phyloP scores from a whole-genome alignment of 768 basidiomycete genomes.

The Mrakia frigida region DNA sequence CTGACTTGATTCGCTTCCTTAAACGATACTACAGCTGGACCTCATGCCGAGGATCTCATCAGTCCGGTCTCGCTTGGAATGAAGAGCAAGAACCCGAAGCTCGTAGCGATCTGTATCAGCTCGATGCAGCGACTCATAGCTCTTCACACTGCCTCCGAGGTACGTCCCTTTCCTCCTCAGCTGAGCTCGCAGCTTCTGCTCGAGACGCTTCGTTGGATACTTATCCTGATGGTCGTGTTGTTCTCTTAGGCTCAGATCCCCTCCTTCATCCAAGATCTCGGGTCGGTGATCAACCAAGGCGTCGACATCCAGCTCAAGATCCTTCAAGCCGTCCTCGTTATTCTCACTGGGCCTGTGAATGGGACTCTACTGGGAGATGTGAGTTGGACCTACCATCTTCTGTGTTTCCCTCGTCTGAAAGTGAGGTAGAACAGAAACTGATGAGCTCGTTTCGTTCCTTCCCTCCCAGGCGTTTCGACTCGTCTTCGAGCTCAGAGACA shows the following conservation, averaged over 20 bases:
- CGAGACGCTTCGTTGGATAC: conserved; percentile 10
- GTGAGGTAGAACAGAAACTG: neutral
- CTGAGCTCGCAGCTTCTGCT: neutral
- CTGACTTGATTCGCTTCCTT: neutral
- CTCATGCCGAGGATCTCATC: conserved; percentile 61
- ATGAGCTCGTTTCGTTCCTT: neutral
- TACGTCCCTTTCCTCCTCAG: conserved; percentile 31
- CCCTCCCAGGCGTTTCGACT: conserved; percentile 68
- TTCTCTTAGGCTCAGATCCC: conserved; percentile 63
- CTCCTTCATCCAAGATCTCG: conserved; percentile 74
- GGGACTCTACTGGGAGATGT: conserved; percentile 76
- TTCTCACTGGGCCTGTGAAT: conserved; percentile 77
- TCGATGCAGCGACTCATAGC: conserved; percentile 85
- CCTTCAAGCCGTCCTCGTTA: conserved; percentile 81
- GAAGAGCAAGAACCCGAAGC: conserved; percentile 86
- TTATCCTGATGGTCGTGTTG: neutral
- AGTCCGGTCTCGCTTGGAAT: conserved; percentile 90
- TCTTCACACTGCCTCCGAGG: conserved; percentile 67
- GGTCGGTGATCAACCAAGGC: conserved; percentile 81
- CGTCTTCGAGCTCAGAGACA: conserved; percentile 93
- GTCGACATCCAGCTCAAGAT: conserved; percentile 96
- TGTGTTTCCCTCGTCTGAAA: too few relatives aligned
- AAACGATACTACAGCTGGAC: conserved; percentile 54
- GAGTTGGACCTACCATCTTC: conserved; percentile 39
- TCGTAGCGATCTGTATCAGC: conserved; percentile 84